Conservation (phyloP, 2,329 filamentous ascomycete genomes). For the Boeremia exigua region DNA sequence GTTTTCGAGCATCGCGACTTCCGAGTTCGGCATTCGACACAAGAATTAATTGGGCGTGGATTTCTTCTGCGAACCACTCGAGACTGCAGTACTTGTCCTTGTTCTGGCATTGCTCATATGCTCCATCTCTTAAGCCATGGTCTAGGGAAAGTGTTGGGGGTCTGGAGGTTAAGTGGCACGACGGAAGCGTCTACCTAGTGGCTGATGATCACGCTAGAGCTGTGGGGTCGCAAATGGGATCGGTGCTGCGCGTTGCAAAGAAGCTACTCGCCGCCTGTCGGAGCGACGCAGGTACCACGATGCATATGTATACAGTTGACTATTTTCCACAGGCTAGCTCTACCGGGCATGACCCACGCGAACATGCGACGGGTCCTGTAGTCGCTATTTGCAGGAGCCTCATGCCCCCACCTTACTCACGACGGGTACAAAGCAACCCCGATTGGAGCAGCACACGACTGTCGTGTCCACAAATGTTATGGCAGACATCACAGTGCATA, state of each 20-base stretch:
- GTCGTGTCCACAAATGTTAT: neutral
- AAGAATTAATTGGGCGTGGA: constrained; percentile 48
- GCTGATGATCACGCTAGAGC: constrained; percentile 17
- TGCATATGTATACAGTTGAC: constrained; percentile 16
- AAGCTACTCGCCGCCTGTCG: constrained; percentile 24
- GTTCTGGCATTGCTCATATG: constrained; percentile 45
- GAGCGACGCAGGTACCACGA: constrained; percentile 32
- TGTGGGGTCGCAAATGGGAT: constrained; percentile 17
- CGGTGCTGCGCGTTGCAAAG: constrained; percentile 1
- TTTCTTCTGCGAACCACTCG: constrained; percentile 48
- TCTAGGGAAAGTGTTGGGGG: constrained; percentile 25
- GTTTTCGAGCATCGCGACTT: constrained; percentile 50
- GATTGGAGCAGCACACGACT: neutral
- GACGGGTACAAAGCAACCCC: neutral
- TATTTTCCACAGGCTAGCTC: constrained; percentile 12
- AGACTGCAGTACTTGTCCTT: constrained; percentile 45
- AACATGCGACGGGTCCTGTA: constrained; percentile 12
- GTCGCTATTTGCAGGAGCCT: constrained; percentile 7
- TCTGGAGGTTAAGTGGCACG: constrained; percentile 10
- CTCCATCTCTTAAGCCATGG: constrained; percentile 43
- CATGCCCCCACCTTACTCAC: neutral
- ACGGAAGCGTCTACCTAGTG: constrained; percentile 4
- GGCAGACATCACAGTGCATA: constrained; percentile 4
- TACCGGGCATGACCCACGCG: neutral
- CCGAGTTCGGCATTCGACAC: constrained; percentile 48